Evolutionary conservation across 2,329 filamentous ascomycete genomes (phyloP).

Genomic region (Ophiostoma sp.): DNA sequence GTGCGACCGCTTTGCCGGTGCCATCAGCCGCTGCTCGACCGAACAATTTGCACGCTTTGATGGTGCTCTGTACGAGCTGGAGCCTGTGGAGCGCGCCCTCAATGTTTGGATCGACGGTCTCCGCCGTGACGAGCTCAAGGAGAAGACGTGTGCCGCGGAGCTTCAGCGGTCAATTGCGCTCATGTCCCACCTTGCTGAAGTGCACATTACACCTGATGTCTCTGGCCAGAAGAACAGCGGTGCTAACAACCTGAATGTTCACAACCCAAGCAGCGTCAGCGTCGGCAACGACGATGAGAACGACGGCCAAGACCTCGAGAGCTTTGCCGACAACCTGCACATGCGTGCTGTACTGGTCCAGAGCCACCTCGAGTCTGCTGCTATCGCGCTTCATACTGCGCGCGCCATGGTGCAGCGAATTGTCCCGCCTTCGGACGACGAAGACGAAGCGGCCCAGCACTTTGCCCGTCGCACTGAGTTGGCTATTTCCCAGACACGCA

Average conservation of each 20-base stretch:
- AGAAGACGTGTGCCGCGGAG: constrained; percentile 74
- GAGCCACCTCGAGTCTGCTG: constrained; percentile 73
- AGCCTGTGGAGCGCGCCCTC: constrained; percentile 82
- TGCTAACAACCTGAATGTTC: constrained; percentile 4
- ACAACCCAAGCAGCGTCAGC: constrained; percentile 21
- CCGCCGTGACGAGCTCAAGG: constrained; percentile 77
- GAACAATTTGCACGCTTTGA: constrained; percentile 75
- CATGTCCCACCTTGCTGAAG: constrained; percentile 77
- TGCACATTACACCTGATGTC: constrained; percentile 55
- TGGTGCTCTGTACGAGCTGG: constrained; percentile 76
- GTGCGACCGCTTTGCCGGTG: constrained; percentile 76
- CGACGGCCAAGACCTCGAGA: constrained; percentile 50
- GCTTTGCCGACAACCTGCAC: constrained; percentile 71
- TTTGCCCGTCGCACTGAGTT: constrained; percentile 66
- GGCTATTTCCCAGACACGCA: constrained; percentile 69
- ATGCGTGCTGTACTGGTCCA: constrained; percentile 73
- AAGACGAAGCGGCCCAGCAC: constrained; percentile 59
- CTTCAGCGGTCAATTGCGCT: constrained; percentile 79
- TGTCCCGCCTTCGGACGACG: constrained; percentile 51
- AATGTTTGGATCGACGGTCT: constrained; percentile 84
- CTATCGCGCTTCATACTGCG: constrained; percentile 58
- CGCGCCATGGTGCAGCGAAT: constrained; percentile 63
- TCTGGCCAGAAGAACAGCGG: background rate
- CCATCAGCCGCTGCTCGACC: constrained; percentile 70
- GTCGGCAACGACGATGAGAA: constrained; percentile 19